A percentile compares a stretch with the other conserved stretches of the same genome.
These are phyloP conservation scores for Phlyctochytrium arcticum DNA, from an alignment of 192 early-diverging fungal species.

Conservation along the genomic window DNA sequence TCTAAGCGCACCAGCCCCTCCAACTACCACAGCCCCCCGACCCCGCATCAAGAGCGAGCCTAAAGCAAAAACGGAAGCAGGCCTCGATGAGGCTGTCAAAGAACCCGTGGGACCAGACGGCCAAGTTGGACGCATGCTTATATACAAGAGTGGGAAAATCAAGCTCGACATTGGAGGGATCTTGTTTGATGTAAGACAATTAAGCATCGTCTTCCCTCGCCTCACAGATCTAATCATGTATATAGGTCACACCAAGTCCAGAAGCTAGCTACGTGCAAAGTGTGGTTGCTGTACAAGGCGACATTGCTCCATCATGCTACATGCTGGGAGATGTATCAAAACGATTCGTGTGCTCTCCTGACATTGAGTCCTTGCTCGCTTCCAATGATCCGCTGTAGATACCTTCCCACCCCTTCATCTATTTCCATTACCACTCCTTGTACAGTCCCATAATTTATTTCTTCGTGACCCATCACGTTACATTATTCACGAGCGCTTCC, in stretches of 20 bases:
- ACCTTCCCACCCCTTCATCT: no score
- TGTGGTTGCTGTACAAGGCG: constrained; percentile 53
- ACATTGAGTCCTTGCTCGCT: constrained; percentile 47
- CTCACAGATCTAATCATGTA: not conserved
- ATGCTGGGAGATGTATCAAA: constrained; percentile 56
- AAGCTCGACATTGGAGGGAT: constrained; percentile 60
- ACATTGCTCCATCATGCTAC: constrained; percentile 45
- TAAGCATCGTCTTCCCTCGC: not conserved
- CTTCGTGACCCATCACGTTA: not conserved
- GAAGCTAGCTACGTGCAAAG: constrained; percentile 56
- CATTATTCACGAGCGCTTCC: no score
- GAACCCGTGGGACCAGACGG: constrained; percentile 38
- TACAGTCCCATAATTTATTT: no score
- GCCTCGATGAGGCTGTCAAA: not conserved
- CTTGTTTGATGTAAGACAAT: constrained; percentile 51
- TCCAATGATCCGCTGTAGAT: no score
- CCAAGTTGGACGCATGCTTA: constrained; percentile 52
- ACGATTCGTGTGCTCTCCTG: constrained; percentile 57
- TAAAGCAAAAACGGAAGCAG: constrained; percentile 9
- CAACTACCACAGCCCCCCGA: not conserved
- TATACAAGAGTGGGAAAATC: constrained; percentile 65
- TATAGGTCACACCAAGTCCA: constrained; percentile 41
- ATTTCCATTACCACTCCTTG: no score
- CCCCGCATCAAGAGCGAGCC: not conserved
- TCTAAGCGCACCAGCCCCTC: not conserved